A percentile compares a stretch with the other conserved stretches of the same genome.
These are phyloP conservation scores for Xylariales sp. DNA, from an alignment of 2,329 filamentous ascomycete species.

Conservation along the genomic window DNA sequence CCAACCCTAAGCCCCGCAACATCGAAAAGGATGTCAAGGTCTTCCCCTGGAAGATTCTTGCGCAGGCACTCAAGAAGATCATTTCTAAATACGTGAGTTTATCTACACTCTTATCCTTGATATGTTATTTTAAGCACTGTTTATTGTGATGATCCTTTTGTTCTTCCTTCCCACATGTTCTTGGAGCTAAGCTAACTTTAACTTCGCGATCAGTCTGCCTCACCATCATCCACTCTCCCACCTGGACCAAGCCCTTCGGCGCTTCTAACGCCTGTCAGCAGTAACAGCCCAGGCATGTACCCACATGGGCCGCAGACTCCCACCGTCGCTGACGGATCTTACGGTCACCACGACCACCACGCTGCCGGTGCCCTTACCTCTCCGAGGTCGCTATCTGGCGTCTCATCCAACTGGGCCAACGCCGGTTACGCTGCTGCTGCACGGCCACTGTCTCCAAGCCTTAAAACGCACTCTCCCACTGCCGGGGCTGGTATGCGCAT, in stretches of 20 bases:
- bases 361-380: constrained; percentile 49
- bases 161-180: background rate
- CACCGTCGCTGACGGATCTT: constrained; percentile 31
- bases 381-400: constrained; percentile 46
- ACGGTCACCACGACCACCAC: constrained; percentile 40
- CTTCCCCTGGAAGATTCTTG: constrained; percentile 91
- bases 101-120: background rate
- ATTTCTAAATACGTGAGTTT: constrained; percentile 78
- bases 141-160: background rate
- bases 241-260: constrained; percentile 16
- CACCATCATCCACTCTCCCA: constrained; percentile 20
- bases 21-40: constrained; percentile 99
- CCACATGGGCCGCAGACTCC: constrained; percentile 27
- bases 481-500: constrained; percentile 28
- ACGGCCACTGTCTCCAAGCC: constrained; percentile 40
- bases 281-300: constrained; percentile 25
- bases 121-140: background rate
- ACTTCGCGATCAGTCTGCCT: constrained; percentile 22
- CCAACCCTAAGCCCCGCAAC: constrained; percentile 89
- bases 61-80: constrained; percentile 90
- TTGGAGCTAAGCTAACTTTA: constrained; percentile 2
- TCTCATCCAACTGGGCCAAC: constrained; percentile 44
- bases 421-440: constrained; percentile 40
- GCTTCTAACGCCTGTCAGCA: constrained; percentile 27
- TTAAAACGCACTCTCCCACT: constrained; percentile 33